These are phyloP conservation scores for Cephalotrichum gorgonifer DNA, from an alignment of 2,329 filamentous ascomycete genomes.

Conservation along the genomic window DNA sequence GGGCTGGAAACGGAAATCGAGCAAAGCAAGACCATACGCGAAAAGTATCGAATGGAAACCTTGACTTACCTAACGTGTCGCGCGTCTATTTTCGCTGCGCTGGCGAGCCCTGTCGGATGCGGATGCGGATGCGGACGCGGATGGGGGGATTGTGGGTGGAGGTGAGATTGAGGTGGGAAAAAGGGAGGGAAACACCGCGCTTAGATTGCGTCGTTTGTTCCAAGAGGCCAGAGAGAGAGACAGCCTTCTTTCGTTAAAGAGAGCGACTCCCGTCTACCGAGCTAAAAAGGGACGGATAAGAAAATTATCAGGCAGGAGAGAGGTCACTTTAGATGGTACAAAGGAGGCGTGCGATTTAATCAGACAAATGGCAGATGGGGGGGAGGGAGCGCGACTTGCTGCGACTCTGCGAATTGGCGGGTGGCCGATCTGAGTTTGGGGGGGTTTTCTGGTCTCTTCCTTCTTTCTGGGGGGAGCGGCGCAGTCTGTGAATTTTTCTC, in stretches of 20 bases:
- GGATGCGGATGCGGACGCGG: neutral
- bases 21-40: neutral
- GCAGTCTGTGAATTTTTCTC: slow-evolving; percentile 5
- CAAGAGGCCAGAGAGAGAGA: too few species aligned
- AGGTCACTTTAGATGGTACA: slow-evolving; percentile 2
- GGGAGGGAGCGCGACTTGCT: slow-evolving; percentile 5
- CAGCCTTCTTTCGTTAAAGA: too few species aligned
- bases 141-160: neutral
- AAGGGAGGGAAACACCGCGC: slow-evolving; percentile 3
- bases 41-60: neutral
- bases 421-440: slow-evolving; percentile 6
- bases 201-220: slow-evolving; percentile 1
- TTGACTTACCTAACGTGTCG: slow-evolving; percentile 4
- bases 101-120: slow-evolving; percentile 3
- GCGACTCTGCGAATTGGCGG: slow-evolving; percentile 6
- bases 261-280: too few species aligned
- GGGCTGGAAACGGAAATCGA: neutral
- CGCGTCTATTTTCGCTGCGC: slow-evolving; percentile 4
- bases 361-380: slow-evolving; percentile 2
- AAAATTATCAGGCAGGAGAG: neutral
- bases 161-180: neutral
- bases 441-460: neutral
- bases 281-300: neutral
- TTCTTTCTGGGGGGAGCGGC: neutral
- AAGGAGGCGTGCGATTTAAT: slow-evolving; percentile 2